These are phyloP conservation scores for Ogataea sp. DNA, from an alignment of 805 yeast genomes.

Conservation along the genomic window DNA sequence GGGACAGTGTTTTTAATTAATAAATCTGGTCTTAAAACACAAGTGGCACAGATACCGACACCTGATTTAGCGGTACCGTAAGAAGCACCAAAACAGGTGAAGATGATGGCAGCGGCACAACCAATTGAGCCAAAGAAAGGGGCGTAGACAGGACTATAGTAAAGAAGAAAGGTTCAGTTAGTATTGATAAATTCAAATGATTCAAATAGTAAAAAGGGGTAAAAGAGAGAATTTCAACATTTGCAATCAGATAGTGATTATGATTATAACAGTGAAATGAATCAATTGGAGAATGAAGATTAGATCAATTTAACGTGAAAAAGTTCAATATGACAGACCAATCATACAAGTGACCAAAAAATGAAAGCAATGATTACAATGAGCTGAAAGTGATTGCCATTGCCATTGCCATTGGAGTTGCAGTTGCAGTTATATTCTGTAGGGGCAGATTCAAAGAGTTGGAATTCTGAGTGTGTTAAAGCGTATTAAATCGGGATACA, in stretches of 20 bases:
- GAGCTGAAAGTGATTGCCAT: no score
- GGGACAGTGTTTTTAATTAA: slow-evolving; percentile 92
- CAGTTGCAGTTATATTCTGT: no score
- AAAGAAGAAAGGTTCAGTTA: no score
- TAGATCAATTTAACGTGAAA: no score
- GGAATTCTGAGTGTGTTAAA: not conserved
- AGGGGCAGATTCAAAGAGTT: no score
- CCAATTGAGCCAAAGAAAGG: slow-evolving; percentile 99
- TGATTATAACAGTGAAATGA: not conserved
- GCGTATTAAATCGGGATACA: slow-evolving; percentile 30
- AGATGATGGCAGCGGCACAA: slow-evolving; percentile 98
- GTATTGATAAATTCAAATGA: not conserved
- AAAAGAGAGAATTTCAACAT: no score
- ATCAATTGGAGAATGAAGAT: not conserved
- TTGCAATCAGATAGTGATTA: no score
- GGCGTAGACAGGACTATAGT: slow-evolving; percentile 66
- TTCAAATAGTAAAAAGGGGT: not conserved
- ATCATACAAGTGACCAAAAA: no score
- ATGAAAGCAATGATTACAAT: no score
- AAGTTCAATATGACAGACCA: not conserved
- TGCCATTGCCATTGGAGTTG: no score
- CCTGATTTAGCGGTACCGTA: slow-evolving; percentile 99
- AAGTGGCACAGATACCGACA: slow-evolving; percentile 98
- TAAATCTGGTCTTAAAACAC: slow-evolving; percentile 95
- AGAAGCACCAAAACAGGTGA: slow-evolving; percentile 98